phyloP scores from a whole-genome alignment of 2,329 filamentous ascomycete genomes.

The Aspergillus persii region DNA sequence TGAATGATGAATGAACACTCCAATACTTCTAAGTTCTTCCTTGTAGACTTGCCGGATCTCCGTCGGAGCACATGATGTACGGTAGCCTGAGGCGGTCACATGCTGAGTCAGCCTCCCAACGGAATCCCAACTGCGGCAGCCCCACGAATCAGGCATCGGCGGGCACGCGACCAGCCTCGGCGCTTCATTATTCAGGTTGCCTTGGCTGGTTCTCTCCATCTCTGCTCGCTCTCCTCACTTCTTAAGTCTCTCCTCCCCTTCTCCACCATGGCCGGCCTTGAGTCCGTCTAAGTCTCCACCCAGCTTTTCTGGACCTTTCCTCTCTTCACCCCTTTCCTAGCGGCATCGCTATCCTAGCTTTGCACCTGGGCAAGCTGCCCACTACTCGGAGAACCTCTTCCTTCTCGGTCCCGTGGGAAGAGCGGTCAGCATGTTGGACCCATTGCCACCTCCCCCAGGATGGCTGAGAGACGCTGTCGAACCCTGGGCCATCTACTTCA shows the following conservation, averaged over 20 bases:
- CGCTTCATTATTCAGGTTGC: not conserved
- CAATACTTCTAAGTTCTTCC: not conserved
- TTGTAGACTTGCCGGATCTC: too few species aligned
- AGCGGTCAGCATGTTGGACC: conserved; percentile 42
- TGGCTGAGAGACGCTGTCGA: conserved; percentile 49
- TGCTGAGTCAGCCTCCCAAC: conserved; percentile 13
- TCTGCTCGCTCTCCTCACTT: conserved; percentile 7
- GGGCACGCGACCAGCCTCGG: conserved; percentile 16
- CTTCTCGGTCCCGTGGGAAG: conserved; percentile 6
- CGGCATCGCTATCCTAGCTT: not conserved
- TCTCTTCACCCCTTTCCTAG: not conserved
- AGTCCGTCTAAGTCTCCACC: conserved; percentile 7
- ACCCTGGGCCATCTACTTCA: conserved; percentile 52
- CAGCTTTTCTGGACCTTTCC: not conserved
- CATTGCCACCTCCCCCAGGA: conserved; percentile 48
- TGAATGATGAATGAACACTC: not conserved
- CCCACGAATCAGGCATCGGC: conserved; percentile 17
- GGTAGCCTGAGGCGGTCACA: not conserved
- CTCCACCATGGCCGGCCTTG: conserved; percentile 12
- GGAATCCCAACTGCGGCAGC: conserved; percentile 9
- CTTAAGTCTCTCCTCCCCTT: conserved; percentile 13
- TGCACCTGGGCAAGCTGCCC: not conserved
- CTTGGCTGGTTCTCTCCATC: conserved; percentile 2
- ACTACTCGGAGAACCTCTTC: conserved; percentile 1
- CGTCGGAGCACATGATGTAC: not conserved